These are phyloP conservation scores for Colletotrichum musae DNA, from an alignment of 2,329 filamentous ascomycete genomes.

Conservation along the genomic window DNA sequence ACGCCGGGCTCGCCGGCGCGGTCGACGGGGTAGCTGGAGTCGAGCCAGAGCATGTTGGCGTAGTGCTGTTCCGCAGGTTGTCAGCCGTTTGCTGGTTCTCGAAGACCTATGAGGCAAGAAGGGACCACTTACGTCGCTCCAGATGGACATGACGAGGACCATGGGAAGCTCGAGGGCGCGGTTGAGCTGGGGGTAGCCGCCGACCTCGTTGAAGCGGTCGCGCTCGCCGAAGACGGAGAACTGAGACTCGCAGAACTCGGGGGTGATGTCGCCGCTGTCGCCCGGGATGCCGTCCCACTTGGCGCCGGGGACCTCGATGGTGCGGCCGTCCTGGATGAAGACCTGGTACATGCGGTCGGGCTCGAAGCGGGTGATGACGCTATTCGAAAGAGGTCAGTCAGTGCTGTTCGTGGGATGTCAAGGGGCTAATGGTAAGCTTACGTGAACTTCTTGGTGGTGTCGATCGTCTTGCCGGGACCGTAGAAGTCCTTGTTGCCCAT, in stretches of 20 bases:
- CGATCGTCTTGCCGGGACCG: slow-evolving; percentile 69
- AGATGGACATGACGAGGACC: slow-evolving; percentile 74
- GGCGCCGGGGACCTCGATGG: slow-evolving; percentile 41
- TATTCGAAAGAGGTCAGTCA: neutral
- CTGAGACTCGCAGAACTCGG: slow-evolving; percentile 68
- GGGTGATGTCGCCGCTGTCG: slow-evolving; percentile 70
- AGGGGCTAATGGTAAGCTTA: slow-evolving; percentile 55
- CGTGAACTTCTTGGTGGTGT: slow-evolving; percentile 70
- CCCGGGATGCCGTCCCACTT: slow-evolving; percentile 61
- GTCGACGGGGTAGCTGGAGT: slow-evolving; percentile 66
- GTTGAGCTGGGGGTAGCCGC: slow-evolving; percentile 69
- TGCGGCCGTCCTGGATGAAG: slow-evolving; percentile 41
- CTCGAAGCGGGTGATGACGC: slow-evolving; percentile 73
- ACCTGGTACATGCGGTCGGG: slow-evolving; percentile 39
- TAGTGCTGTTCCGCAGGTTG: slow-evolving; percentile 55
- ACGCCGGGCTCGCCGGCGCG: slow-evolving; percentile 54
- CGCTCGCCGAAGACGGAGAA: slow-evolving; percentile 68
- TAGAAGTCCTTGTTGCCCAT: slow-evolving; percentile 72
- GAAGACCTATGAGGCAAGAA: too few relatives aligned
- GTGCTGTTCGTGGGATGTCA: slow-evolving; percentile 15
- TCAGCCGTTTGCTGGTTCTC: too few relatives aligned
- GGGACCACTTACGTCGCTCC: slow-evolving; percentile 64
- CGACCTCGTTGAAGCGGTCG: slow-evolving; percentile 64
- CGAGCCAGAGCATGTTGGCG: slow-evolving; percentile 76
- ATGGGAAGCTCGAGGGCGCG: slow-evolving; percentile 67